phyloP scores from a whole-genome alignment of 1,284 basidiomycete genomes.

The Coniferiporia weirii region DNA sequence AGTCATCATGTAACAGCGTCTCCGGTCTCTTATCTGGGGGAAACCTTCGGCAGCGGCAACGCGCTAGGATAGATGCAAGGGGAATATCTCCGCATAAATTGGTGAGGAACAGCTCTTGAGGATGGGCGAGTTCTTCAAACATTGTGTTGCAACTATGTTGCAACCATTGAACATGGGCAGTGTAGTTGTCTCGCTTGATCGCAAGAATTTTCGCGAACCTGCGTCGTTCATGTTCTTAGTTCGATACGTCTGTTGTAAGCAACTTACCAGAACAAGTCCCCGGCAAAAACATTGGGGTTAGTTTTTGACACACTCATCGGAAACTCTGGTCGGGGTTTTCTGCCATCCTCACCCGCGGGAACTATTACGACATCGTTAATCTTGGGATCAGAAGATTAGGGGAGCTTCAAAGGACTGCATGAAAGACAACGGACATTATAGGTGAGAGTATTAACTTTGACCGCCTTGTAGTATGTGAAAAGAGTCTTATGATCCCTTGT shows the following conservation, averaged over 20 bases:
- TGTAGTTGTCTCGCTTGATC: slow-evolving; percentile 38
- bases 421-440: not conserved
- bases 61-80: slow-evolving; percentile 31
- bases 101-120: slow-evolving; percentile 60
- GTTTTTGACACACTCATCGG: slow-evolving; percentile 26
- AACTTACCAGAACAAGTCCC: slow-evolving; percentile 57
- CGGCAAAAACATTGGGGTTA: slow-evolving; percentile 36
- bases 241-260: not conserved
- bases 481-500: not conserved
- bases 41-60: slow-evolving; percentile 12
- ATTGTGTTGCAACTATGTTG: slow-evolving; percentile 57
- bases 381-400: slow-evolving; percentile 34
- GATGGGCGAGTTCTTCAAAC: slow-evolving; percentile 50
- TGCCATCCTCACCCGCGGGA: slow-evolving; percentile 30
- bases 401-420: not conserved
- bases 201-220: slow-evolving; percentile 66
- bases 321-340: slow-evolving; percentile 24
- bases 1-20: slow-evolving; percentile 35
- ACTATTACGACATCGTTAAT: slow-evolving; percentile 53
- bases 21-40: slow-evolving; percentile 2
- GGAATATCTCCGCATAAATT: slow-evolving; percentile 45
- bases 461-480: not conserved
- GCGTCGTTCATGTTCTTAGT: not conserved
- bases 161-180: slow-evolving; percentile 64
- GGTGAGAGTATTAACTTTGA: not conserved